Percentiles rank a stretch among this genome's conserved stretches.
phyloP scores from a whole-genome alignment of 768 basidiomycete species.

The Suillus alpinus region DNA sequence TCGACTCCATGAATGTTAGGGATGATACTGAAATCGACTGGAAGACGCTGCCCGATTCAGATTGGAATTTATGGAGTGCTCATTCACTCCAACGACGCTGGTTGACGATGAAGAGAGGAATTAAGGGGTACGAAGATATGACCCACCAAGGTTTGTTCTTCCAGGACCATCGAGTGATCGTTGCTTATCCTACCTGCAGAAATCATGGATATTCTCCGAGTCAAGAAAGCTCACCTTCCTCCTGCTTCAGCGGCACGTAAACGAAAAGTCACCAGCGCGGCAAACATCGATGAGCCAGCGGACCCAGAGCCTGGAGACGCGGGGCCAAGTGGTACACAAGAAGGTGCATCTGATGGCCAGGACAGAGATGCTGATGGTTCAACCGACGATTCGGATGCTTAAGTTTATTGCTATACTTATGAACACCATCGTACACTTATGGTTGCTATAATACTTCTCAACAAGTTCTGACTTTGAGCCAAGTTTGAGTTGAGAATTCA shows the following conservation, averaged over 20 bases:
- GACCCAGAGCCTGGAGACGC: conserved; percentile 17
- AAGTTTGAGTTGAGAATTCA: neutral
- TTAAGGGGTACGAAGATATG: conserved; percentile 81
- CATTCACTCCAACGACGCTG: conserved; percentile 78
- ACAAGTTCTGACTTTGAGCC: neutral
- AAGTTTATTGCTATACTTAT: conserved; percentile 2
- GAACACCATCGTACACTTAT: neutral
- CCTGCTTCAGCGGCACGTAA: conserved; percentile 35
- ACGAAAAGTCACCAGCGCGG: conserved; percentile 53
- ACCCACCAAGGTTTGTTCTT: conserved; percentile 60
- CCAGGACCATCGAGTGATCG: neutral
- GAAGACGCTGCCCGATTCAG: conserved; percentile 68
- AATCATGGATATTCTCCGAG: conserved; percentile 76
- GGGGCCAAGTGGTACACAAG: conserved; percentile 32
- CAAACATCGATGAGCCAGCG: conserved; percentile 39
- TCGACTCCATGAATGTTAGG: conserved; percentile 69
- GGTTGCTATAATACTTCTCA: neutral
- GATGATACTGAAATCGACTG: conserved; percentile 86
- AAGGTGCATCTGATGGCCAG: conserved; percentile 9
- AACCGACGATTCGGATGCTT: conserved; percentile 17
- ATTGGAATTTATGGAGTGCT: conserved; percentile 85
- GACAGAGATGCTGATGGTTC: conserved; percentile 18
- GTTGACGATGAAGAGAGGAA: conserved; percentile 73
- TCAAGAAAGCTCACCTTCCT: conserved; percentile 67
- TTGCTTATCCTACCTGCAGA: conserved; percentile 38